Evolutionary conservation across 2,329 filamentous ascomycete genomes (phyloP), one percentile per base, ranked within the genome.

Genomic region (Nannizziopsis arthrosporioides): DNA sequence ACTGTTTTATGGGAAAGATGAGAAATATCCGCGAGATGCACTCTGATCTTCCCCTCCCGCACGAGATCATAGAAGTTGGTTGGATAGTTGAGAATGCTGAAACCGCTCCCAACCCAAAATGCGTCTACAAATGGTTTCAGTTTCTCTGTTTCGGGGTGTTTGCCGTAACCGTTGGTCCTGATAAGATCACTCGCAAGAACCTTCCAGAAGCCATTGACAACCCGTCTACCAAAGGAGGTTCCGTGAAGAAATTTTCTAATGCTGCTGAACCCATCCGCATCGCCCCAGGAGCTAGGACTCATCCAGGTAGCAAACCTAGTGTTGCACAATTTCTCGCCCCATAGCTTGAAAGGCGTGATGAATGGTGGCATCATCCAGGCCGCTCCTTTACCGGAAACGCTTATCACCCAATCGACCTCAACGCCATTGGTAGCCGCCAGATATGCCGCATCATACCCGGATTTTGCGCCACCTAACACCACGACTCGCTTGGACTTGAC

Each of bases 241-340:
- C 63, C 57, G 49, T 76, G 73, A n/a, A 76, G 56, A 43, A 73
- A 67, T 1, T 57, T 56, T 17, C 69, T 60, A 1, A 69, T 55
- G 1, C 58, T 55, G n/a, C 69, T 60, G 1, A 69, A 56, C 1
- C 80, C 81, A 57, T 80, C 80, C 1, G 72, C 74, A 1, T 72
- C 68, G 3, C 80, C 81, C 80, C 82, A 89, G 11, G 83, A 73
- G 59, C 83, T 88, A 0, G 85, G 84, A 44, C 77, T 81, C 63
- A 89, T 79, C 79, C 81, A 87, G 1, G 78, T 83, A 46, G 88
- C 65, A 53, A 84, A 72, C 0, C 84, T 78, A 0, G 77, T 82
- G 30, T 76, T 74, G 3, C 82, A 73, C 3, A 87, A 71, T 56
- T 81, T 78, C 62, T 87, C 82, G 0, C 85, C 66, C 73, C 77